These are phyloP conservation scores for Cryptosporidium baileyi DNA, from an alignment of 169 alveolate genomes.

Conservation along the genomic window DNA sequence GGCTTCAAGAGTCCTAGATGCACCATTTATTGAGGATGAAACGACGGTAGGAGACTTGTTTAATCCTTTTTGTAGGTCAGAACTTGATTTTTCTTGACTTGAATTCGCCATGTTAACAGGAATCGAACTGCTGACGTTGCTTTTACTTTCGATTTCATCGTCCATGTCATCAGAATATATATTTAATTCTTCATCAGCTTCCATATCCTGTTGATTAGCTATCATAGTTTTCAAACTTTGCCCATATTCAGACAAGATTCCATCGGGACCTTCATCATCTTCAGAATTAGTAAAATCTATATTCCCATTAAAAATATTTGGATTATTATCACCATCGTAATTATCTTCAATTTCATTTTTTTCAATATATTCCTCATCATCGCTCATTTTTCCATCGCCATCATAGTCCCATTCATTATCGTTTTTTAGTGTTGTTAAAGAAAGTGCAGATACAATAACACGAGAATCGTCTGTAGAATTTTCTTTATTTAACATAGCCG, in stretches of 20 bases:
- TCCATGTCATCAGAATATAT: conserved; percentile 56
- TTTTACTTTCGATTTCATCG: conserved; percentile 51
- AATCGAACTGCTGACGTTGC: conserved; percentile 42
- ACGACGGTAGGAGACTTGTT: conserved; percentile 40
- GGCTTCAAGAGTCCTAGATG: conserved; percentile 13
- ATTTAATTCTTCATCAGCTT: conserved; percentile 67
- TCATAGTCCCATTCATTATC: conserved; percentile 62
- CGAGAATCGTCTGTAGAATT: conserved; percentile 4
- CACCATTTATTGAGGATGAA: conserved; percentile 36
- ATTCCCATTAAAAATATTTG: conserved; percentile 18
- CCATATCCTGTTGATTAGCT: conserved; percentile 70
- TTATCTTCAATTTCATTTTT: conserved; percentile 40
- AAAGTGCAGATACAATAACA: conserved; percentile 57
- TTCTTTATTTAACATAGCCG: conserved; percentile 35
- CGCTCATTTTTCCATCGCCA: conserved; percentile 67
- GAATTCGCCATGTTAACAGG: neutral
- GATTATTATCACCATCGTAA: conserved; percentile 28
- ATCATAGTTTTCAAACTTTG: conserved; percentile 55
- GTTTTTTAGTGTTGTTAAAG: conserved; percentile 34
- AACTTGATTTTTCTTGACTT: neutral
- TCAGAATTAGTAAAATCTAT: conserved; percentile 33
- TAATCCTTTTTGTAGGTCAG: neutral
- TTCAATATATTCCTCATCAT: conserved; percentile 60
- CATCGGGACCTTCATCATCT: conserved; percentile 69
- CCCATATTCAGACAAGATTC: conserved; percentile 58